Evolutionary conservation across 2,329 filamentous ascomycete genomes (phyloP).

Genomic region (Colletotrichum trifolii): DNA sequence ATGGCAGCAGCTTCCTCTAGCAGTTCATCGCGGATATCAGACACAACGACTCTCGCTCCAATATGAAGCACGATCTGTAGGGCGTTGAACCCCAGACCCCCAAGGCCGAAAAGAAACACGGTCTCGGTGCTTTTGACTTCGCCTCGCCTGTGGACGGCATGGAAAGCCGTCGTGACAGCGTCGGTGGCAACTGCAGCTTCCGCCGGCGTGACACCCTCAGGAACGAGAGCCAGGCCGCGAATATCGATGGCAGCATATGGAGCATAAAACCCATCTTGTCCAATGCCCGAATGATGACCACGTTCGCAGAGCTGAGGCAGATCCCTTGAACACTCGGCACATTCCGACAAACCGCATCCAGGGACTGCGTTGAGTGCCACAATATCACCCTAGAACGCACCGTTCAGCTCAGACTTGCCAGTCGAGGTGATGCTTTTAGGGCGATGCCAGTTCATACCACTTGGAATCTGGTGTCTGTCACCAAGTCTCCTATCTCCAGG

Average conservation of each 20-base stretch:
- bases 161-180: conserved; percentile 53
- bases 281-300: conserved; percentile 55
- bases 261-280: conserved; percentile 55
- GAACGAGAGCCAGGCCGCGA: conserved; percentile 39
- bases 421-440: neutral
- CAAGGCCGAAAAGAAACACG: conserved; percentile 53
- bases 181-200: conserved; percentile 53
- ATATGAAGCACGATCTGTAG: conserved; percentile 50
- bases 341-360: conserved; percentile 45
- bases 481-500: conserved; percentile 38
- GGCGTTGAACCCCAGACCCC: conserved; percentile 54
- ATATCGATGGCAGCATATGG: conserved; percentile 49
- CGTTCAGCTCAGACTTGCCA: too few species aligned
- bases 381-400: conserved; percentile 41
- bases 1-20: conserved; percentile 39
- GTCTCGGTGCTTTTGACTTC: conserved; percentile 49
- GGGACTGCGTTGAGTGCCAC: conserved; percentile 46
- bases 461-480: conserved; percentile 34
- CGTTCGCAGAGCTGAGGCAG: conserved; percentile 50
- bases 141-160: conserved; percentile 50
- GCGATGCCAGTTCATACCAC: conserved; percentile 15
- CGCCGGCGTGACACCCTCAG: conserved; percentile 40
- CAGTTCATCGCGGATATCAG: conserved; percentile 35
- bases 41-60: conserved; percentile 64
- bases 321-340: conserved; percentile 52